phyloP scores from a whole-genome alignment of 345 rosid species.

The Raphanus raphanistrum region DNA sequence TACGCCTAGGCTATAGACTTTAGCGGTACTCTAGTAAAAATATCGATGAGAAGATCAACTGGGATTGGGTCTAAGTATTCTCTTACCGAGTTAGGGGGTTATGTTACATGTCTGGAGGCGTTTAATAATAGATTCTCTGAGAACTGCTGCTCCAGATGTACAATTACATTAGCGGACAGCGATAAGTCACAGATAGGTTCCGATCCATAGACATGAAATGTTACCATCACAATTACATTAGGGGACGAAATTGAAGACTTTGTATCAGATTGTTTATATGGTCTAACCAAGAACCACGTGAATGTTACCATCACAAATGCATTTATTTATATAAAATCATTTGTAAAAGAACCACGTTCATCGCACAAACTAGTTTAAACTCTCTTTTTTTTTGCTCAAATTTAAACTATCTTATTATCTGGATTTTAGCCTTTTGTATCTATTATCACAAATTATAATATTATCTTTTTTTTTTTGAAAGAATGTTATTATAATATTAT shows the following conservation, averaged over 20 bases:
- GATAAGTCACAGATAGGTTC: background rate
- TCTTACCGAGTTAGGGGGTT: too few relatives aligned
- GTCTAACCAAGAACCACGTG: background rate
- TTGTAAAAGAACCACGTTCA: background rate
- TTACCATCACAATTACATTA: too few relatives aligned
- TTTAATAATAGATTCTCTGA: background rate
- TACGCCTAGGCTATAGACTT: too few relatives aligned
- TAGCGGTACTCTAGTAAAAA: too few relatives aligned
- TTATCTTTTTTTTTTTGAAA: too few relatives aligned
- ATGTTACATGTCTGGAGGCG: background rate
- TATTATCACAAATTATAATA: background rate
- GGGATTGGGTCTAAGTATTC: too few relatives aligned
- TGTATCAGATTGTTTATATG: background rate
- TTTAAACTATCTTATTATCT: background rate
- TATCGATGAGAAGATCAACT: too few relatives aligned
- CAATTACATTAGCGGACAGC: too few relatives aligned
- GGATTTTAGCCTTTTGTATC: background rate
- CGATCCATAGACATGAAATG: background rate
- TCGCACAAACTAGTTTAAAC: background rate
- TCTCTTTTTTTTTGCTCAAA: background rate
- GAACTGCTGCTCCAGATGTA: background rate
- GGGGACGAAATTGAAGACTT: background rate
- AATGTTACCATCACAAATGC: background rate
- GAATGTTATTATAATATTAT: background rate
- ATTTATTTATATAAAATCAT: background rate